These are phyloP conservation scores for Helotiales sp. DNA, from an alignment of 2,329 filamentous ascomycete species.

Conservation along the genomic window DNA sequence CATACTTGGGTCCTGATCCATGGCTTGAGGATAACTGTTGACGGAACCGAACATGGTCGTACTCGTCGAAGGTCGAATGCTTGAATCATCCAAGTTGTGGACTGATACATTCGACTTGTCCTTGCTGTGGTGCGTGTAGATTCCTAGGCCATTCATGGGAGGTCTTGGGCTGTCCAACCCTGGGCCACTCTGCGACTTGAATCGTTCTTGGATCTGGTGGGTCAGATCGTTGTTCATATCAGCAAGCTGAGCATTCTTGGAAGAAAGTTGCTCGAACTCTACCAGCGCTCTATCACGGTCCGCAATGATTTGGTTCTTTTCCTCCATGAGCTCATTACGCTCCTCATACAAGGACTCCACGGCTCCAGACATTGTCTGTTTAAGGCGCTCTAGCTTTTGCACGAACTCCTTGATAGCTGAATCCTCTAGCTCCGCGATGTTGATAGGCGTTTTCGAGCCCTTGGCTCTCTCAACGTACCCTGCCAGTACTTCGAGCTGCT, in stretches of 20 bases:
- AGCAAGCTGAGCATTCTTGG: slow-evolving; percentile 91
- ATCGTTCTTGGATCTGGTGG: slow-evolving; percentile 89
- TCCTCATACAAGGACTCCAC: slow-evolving; percentile 69
- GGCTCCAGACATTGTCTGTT: slow-evolving; percentile 59
- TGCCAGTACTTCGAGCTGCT: slow-evolving; percentile 86
- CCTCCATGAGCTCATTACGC: slow-evolving; percentile 81
- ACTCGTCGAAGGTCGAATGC: slow-evolving; percentile 50
- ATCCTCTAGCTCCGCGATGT: slow-evolving; percentile 82
- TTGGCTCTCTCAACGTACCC: slow-evolving; percentile 89
- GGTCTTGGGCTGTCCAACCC: slow-evolving; percentile 50
- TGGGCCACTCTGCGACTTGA: slow-evolving; percentile 74
- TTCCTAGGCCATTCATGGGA: slow-evolving; percentile 63
- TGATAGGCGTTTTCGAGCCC: slow-evolving; percentile 77
- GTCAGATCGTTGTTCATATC: slow-evolving; percentile 96
- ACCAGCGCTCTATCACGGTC: slow-evolving; percentile 92
- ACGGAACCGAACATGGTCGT: slow-evolving; percentile 40
- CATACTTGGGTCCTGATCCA: slow-evolving; percentile 43
- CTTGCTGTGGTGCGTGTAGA: slow-evolving; percentile 60
- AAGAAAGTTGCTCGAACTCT: slow-evolving; percentile 93
- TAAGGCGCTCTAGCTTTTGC: slow-evolving; percentile 69
- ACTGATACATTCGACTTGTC: slow-evolving; percentile 49
- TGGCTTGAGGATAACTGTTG: slow-evolving; percentile 40
- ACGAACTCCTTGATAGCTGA: slow-evolving; percentile 91
- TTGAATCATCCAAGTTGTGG: slow-evolving; percentile 41
- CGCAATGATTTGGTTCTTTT: slow-evolving; percentile 79